Conservation (phyloP, 768 basidiomycete genomes). For the Tylopilus intermedius region DNA sequence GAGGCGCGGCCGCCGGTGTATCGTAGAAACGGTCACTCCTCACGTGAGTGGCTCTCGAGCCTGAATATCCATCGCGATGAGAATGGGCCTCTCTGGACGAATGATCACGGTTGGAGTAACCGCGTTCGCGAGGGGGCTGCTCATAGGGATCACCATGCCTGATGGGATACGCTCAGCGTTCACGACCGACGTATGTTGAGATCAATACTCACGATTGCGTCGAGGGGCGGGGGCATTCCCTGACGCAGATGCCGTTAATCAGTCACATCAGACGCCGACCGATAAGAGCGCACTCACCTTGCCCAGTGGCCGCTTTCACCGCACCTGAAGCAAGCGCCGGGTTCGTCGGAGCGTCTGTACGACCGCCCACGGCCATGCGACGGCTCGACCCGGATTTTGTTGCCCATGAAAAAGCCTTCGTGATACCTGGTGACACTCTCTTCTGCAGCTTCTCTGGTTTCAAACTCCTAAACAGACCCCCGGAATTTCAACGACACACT, state of each 20-base stretch:
- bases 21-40: constrained; percentile 59
- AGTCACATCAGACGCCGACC: background rate
- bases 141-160: constrained; percentile 44
- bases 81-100: constrained; percentile 35
- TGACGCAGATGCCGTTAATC: constrained; percentile 25
- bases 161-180: constrained; percentile 14
- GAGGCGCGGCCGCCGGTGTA: constrained; percentile 37
- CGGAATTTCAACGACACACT: background rate
- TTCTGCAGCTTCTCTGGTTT: constrained; percentile 73
- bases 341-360: constrained; percentile 78
- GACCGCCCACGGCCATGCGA: constrained; percentile 81
- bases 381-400: constrained; percentile 83
- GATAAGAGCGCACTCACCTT: constrained; percentile 44
- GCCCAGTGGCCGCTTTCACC: constrained; percentile 88
- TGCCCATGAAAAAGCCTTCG: constrained; percentile 88
- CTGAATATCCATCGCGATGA: constrained; percentile 54
- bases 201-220: constrained; percentile 43
- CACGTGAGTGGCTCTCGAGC: constrained; percentile 37
- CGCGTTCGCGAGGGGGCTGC: constrained; percentile 52
- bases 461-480: constrained; percentile 62
- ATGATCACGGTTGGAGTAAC: constrained; percentile 47
- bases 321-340: constrained; percentile 85
- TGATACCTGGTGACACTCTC: constrained; percentile 85
- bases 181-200: background rate
- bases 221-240: constrained; percentile 65